Evolutionary conservation across 805 yeast species (phyloP).

Genomic region (Hanseniaspora taiwanica): DNA sequence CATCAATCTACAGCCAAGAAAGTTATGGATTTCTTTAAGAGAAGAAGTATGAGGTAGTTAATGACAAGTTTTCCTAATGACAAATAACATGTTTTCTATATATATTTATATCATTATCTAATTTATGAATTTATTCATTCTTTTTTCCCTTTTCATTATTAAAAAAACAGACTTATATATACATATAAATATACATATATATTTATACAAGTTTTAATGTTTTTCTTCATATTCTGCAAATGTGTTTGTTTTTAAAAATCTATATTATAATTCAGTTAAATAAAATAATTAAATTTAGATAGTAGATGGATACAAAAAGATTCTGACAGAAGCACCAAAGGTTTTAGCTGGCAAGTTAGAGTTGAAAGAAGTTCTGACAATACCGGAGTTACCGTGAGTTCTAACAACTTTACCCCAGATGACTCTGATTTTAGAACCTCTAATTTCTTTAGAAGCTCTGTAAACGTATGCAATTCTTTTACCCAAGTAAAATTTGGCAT

Average conservation of each 20-base stretch:
- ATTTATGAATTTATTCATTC: neutral
- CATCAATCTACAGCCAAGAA: conserved; percentile 66
- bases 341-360: conserved; percentile 99
- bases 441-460: conserved; percentile 95
- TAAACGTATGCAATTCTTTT: conserved; percentile 98
- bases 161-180: too few relatives aligned
- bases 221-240: too few relatives aligned
- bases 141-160: neutral
- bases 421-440: conserved; percentile 98
- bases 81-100: neutral
- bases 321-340: conserved; percentile 98
- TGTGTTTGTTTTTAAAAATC: too few relatives aligned
- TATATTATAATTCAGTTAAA: too few relatives aligned
- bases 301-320: conserved; percentile 99
- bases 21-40: conserved; percentile 66
- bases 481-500: conserved; percentile 98
- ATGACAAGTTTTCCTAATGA: too few relatives aligned
- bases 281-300: conserved; percentile 44
- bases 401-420: conserved; percentile 99
- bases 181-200: too few relatives aligned
- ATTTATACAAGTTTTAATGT: too few relatives aligned
- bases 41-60: conserved; percentile 35
- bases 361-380: conserved; percentile 98
- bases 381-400: conserved; percentile 97
- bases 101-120: too few relatives aligned